phyloP scores from a whole-genome alignment of 441 rosid species.

The Erysimum pusillum region DNA sequence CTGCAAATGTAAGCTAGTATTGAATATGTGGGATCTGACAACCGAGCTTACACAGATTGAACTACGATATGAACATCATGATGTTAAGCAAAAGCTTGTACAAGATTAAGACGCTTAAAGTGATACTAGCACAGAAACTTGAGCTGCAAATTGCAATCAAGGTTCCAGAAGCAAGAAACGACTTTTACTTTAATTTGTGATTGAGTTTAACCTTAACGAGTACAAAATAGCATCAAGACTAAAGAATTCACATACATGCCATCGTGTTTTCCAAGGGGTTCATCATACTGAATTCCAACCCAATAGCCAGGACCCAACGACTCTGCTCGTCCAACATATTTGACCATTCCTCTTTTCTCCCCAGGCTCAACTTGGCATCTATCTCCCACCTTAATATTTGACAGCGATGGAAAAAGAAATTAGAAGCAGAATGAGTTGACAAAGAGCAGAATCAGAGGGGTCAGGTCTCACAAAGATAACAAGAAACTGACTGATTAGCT shows the following conservation, averaged over 20 bases:
- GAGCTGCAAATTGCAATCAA: slow-evolving; percentile 6
- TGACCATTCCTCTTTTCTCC: slow-evolving; percentile 90
- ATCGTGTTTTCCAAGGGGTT: slow-evolving; percentile 95
- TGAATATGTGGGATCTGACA: slow-evolving; percentile 24
- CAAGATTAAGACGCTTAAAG: slow-evolving; percentile 9
- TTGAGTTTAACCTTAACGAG: neutral
- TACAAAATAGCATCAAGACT: slow-evolving; percentile 18
- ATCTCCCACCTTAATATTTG: slow-evolving; percentile 73
- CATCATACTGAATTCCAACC: slow-evolving; percentile 96
- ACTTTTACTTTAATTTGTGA: neutral
- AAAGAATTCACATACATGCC: slow-evolving; percentile 71
- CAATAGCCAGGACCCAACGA: slow-evolving; percentile 89
- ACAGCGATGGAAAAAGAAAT: neutral
- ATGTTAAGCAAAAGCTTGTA: slow-evolving; percentile 22
- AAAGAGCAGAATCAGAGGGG: slow-evolving; percentile 9
- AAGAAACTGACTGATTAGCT: slow-evolving; percentile 24
- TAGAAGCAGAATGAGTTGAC: neutral
- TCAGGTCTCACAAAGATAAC: slow-evolving; percentile 23
- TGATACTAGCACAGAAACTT: slow-evolving; percentile 16
- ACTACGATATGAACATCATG: slow-evolving; percentile 5
- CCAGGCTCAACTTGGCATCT: slow-evolving; percentile 98
- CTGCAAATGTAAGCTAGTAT: slow-evolving; percentile 47
- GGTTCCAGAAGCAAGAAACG: slow-evolving; percentile 9
- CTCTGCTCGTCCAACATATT: slow-evolving; percentile 87
- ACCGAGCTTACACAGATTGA: slow-evolving; percentile 11